Evolutionary conservation across 768 basidiomycete genomes (phyloP), one percentile per base, ranked within the genome.

Genomic region (Trametes cingulata): DNA sequence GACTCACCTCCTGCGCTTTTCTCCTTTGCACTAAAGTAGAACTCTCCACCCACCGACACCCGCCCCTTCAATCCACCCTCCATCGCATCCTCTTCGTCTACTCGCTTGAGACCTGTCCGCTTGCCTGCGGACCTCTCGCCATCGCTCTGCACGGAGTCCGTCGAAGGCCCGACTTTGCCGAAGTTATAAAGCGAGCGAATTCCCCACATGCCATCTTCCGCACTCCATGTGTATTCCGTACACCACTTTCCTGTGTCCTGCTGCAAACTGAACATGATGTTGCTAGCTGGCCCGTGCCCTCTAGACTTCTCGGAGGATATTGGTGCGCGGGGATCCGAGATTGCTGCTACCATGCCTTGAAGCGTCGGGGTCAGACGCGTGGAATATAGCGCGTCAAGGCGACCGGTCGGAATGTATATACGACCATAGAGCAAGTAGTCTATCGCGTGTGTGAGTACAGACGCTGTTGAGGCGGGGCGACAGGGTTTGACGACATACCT

Each of bases 351-450:
- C 58, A 93, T 80, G 0, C 83, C 84, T 73, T 97, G 95, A 2
- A 91, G 66, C 1, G 91, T 95, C 0, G 91, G 80, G 0, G 88
- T 81, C 20, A 97, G 68, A 14, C 95, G 82, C 20, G 87, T 89
- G 1, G 93, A 91, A 63, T 95, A 97, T 19, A 98, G 75, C 0
- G 93, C 96, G 67, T 97, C 94, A 40, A 98, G 78, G 43, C 94
- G 80, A 10, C 93, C 87, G 0, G 91, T 88, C 1, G 96, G 95
- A 5, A 97, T 82, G 73, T 96, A 93, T 40, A 95, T 80, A 3
- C 94, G 86, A 15, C 96, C 96, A 71, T 96, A 98, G 22, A 98
- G 78, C 39, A 98, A 82, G 72, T 95, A 98, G 74, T 98, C 96
- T 95, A 64, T 56, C 60, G 42, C 1, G 35, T 61, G 62, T 58